phyloP scores from a whole-genome alignment of 805 yeast genomes.

The Teunomyces funiuensis region DNA sequence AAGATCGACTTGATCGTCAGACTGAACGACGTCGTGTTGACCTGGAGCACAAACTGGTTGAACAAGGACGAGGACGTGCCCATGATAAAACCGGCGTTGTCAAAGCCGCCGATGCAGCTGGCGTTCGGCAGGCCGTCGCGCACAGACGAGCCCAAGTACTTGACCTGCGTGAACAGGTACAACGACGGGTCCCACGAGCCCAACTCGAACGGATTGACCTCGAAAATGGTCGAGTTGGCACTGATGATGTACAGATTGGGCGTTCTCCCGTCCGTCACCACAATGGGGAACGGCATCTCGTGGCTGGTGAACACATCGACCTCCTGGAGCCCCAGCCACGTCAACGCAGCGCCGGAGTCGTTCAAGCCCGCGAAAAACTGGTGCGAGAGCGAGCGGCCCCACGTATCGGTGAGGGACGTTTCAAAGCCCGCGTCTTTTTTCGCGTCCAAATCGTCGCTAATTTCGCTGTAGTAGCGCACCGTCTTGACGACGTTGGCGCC shows the following conservation, averaged over 20 bases:
- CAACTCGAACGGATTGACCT: conserved; percentile 25
- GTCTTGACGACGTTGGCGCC: conserved; percentile 62
- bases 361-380: conserved; percentile 34
- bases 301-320: conserved; percentile 20
- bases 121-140: conserved; percentile 18
- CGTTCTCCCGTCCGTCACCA: conserved; percentile 27
- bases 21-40: conserved; percentile 16
- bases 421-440: conserved; percentile 40
- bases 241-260: conserved; percentile 20
- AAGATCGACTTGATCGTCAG: conserved; percentile 21
- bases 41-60: conserved; percentile 22
- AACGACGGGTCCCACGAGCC: conserved; percentile 31
- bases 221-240: conserved; percentile 29
- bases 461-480: conserved; percentile 45
- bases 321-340: conserved; percentile 23
- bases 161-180: conserved; percentile 21
- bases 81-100: conserved; percentile 26
- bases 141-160: conserved; percentile 24
- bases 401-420: conserved; percentile 39
- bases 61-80: conserved; percentile 27
- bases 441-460: conserved; percentile 27
- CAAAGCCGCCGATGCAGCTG: conserved; percentile 23
- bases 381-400: conserved; percentile 44
- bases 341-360: conserved; percentile 26
- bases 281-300: conserved; percentile 29